Evolutionary conservation across 257 asterid species (phyloP).

Genomic region (Solanum verrucosum): DNA sequence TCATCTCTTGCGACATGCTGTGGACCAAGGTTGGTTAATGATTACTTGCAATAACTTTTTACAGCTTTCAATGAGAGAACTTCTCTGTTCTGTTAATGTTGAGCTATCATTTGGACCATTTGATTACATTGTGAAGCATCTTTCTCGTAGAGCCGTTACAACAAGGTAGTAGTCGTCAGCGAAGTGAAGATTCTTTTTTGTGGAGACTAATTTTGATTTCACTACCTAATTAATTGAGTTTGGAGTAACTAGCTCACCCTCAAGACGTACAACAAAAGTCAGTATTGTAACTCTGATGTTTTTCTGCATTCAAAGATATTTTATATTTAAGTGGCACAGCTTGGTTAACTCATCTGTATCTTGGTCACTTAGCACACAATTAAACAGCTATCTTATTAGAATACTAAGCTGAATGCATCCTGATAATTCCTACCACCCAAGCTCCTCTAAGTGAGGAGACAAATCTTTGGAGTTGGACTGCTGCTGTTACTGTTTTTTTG

Average conservation of each 20-base stretch:
- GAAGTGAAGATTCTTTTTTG: not conserved
- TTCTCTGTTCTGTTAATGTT: not conserved
- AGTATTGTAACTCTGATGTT: not conserved
- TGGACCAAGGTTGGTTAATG: conserved; percentile 78
- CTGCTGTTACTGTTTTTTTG: not conserved
- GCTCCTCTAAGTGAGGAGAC: not conserved
- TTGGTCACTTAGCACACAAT: not conserved
- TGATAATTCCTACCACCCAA: not conserved
- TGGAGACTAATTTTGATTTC: not conserved
- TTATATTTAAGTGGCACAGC: not conserved
- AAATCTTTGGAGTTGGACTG: not conserved
- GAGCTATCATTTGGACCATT: not conserved
- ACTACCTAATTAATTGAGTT: not conserved
- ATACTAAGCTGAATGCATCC: not conserved
- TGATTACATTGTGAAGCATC: not conserved
- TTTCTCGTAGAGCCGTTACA: not conserved
- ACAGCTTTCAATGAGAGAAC: not conserved
- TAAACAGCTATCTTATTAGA: not conserved
- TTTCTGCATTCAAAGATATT: not conserved
- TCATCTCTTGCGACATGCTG: conserved; percentile 99
- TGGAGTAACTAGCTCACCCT: not conserved
- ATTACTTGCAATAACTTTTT: not conserved
- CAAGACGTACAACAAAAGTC: not conserved
- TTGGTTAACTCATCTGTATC: not conserved
- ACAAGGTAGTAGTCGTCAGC: not conserved